Conservation (phyloP, 257 asterid genomes). For the Sherardia arvensis region DNA sequence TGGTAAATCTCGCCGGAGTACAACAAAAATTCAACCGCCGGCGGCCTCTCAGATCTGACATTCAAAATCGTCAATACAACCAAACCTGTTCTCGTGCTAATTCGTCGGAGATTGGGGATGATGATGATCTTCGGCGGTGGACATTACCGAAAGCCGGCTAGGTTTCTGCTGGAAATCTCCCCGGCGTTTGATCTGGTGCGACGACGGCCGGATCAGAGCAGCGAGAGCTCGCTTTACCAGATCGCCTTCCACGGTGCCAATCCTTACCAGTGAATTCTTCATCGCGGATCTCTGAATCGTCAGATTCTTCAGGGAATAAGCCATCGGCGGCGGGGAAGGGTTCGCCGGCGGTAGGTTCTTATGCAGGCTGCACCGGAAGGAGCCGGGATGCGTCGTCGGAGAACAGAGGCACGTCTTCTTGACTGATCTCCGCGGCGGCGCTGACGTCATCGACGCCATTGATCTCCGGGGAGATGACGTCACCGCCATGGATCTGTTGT, state of each 20-base stretch:
- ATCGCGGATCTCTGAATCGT: slow-evolving; percentile 84
- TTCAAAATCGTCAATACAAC: slow-evolving; percentile 17
- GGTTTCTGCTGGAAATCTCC: slow-evolving; percentile 41
- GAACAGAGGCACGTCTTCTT: slow-evolving; percentile 81
- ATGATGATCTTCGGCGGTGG: slow-evolving; percentile 30
- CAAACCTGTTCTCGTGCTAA: slow-evolving; percentile 35
- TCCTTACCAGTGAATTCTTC: slow-evolving; percentile 83
- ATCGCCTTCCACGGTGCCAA: slow-evolving; percentile 80
- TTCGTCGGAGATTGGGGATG: neutral
- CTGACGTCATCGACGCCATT: slow-evolving; percentile 35
- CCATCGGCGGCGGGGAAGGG: slow-evolving; percentile 19
- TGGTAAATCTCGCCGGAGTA: neutral
- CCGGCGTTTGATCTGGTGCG: slow-evolving; percentile 72
- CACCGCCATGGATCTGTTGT: slow-evolving; percentile 60
- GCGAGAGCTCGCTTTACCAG: slow-evolving; percentile 69
- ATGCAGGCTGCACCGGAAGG: slow-evolving; percentile 82
- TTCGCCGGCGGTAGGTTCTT: slow-evolving; percentile 35
- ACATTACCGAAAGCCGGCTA: slow-evolving; percentile 53
- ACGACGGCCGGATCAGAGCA: slow-evolving; percentile 66
- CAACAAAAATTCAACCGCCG: neutral
- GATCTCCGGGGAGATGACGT: slow-evolving; percentile 75
- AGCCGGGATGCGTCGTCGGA: slow-evolving; percentile 85
- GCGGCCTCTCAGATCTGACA: neutral
- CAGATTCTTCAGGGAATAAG: slow-evolving; percentile 54
- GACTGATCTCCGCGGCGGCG: slow-evolving; percentile 46